Base-by-base conservation (phyloP, 139 green algal species). In the Chlorella vulgaris region DNA sequence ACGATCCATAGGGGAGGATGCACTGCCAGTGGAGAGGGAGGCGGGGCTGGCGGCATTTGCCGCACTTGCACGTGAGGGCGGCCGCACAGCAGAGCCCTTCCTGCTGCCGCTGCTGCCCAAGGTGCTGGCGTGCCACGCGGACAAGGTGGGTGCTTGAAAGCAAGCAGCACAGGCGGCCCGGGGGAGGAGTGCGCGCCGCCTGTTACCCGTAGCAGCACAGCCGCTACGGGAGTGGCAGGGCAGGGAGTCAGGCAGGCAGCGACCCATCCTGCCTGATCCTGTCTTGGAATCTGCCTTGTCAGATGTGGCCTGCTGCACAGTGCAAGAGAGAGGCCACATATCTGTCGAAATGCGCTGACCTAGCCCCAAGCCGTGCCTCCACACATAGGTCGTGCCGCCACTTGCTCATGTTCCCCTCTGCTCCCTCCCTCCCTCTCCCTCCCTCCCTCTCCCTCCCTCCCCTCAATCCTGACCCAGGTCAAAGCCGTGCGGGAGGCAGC, bases 401-500 rank as follows among this genome's bases (percentile, higher is more conserved):
- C n/a, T n/a, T n/a, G n/a, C n/a, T n/a, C n/a, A n/a, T n/a, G n/a
- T n/a, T n/a, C 22, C 19, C 19, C 55, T 43, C 33, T 47, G 35
- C 43, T 5, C 35, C 13, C 13, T 71, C n/a, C 29, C 22, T 69
- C 65, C n/a, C 65, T 40, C 13, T 31, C 55, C 22, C 5, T 5
- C 55, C 55, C 8, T 65, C 55, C 15, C 21, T 28, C 18, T 29
- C 8, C 18, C 55, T 65, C 18, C 15, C 18, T 5, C 5, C n/a
- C 15, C 22, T 21, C 18, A 28, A 31, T 65, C 18, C 55, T 31
- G 22, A 15, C 47, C 47, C 33, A 78, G 67, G 39, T 69, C 35
- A 67, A 87, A 26, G 67, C 69, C 15, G 71, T 86, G 39, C 35
- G 58, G 28, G 63, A 85, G 50, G 85, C 83, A 28, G 85, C 85